phyloP scores from a whole-genome alignment of 192 early-diverging fungal species.

The Coemansia sp. region DNA sequence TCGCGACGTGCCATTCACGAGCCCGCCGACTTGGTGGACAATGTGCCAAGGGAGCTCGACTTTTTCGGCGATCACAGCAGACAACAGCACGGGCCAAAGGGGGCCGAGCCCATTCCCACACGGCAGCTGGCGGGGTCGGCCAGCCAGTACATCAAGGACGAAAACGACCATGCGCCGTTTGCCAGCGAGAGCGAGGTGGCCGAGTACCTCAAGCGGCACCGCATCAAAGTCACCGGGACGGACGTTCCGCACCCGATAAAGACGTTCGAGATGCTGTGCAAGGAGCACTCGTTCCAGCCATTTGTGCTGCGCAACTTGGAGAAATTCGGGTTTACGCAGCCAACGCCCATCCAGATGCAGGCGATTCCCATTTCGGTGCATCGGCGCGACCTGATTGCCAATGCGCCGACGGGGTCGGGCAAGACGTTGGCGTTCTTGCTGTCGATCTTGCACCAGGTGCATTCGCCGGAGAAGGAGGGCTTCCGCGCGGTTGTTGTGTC shows the following conservation, averaged over 20 bases:
- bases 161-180: conserved; percentile 47
- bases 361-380: conserved; percentile 84
- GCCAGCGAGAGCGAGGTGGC: conserved; percentile 35
- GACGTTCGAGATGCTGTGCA: conserved; percentile 74
- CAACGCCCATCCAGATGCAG: conserved; percentile 95
- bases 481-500: conserved; percentile 89
- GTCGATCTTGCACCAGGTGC: conserved; percentile 84
- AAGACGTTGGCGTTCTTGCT: conserved; percentile 95
- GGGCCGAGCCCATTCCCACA: conserved; percentile 16
- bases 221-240: conserved; percentile 81
- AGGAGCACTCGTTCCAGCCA: conserved; percentile 65
- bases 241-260: conserved; percentile 84
- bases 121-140: conserved; percentile 48
- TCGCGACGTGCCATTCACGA: conserved; percentile 6
- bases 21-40: conserved; percentile 23
- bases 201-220: conserved; percentile 71
- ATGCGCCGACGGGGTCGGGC: conserved; percentile 96
- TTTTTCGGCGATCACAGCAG: conserved; percentile 33
- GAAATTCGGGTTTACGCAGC: conserved; percentile 65
- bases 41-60: conserved; percentile 43
- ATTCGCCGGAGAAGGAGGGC: conserved; percentile 74
- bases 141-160: conserved; percentile 31
- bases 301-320: conserved; percentile 75
- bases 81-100: conserved; percentile 4
- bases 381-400: conserved; percentile 90